Evolutionary conservation across 2,329 filamentous ascomycete species (phyloP), one percentile per base, ranked within the genome.

Genomic region (Alternaria sp.): DNA sequence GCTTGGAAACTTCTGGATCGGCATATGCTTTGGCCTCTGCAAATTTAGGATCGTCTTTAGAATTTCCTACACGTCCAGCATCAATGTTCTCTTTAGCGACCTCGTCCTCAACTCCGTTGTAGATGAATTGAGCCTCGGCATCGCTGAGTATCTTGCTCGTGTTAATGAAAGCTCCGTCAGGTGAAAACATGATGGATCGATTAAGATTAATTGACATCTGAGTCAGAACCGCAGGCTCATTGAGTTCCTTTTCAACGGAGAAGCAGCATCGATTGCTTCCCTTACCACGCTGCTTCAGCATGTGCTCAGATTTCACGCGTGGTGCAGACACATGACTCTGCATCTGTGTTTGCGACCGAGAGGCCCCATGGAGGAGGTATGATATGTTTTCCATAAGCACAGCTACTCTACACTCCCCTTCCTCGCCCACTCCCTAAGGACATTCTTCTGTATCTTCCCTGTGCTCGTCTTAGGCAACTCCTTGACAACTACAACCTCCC

Each of bases 401-500:
- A 36, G n/a, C 21, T 61, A 61, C 59, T 51, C 54, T 9, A 80
- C 44, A 25, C 86, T 86, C 6, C 59, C 59, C 26, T 36, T 58
- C 76, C 88, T 92, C 3, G 91, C 92, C 95, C 94, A 97, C 70
- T 93, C 91, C 63, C 96, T 84, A 59, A 99, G 80, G 7, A 97
- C 88, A 74, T 97, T 98, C 88, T 99, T 99, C 86, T 93, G 90
- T 63, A 98, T 86, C 86, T 99, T 99, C 4, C 96, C 96, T 1
- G 96, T 99, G 79, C 92, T 96, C 26, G 96, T 99, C 87, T 99
- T 99, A 10, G 96, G 96, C 68, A 99, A 83, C 79, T 97, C 94
- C 6, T 83, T 70, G n/a, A 99, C 88, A 46, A 98, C 84, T 79
- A 97, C 92, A 1, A 90, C 87, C 79, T 90, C 89, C 54, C 85